These are phyloP conservation scores for Aspergillus texensis DNA, from an alignment of 2,329 filamentous ascomycete genomes.

Conservation along the genomic window DNA sequence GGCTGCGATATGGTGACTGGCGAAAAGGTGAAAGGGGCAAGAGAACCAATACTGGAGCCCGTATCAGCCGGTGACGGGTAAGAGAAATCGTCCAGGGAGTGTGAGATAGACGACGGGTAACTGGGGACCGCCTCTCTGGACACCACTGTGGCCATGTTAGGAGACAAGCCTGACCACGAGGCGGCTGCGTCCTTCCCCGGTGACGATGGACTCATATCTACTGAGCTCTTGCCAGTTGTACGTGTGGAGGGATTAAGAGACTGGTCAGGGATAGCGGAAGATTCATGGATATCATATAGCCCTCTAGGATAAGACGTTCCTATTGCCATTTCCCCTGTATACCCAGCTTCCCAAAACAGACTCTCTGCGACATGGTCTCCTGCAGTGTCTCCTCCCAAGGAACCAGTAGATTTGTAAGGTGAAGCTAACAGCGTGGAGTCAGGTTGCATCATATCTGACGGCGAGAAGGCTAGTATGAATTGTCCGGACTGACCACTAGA, in stretches of 20 bases:
- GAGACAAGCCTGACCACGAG: conserved; percentile 27
- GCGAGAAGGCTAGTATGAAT: conserved; percentile 19
- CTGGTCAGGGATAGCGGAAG: conserved; percentile 22
- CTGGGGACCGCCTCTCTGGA: conserved; percentile 21
- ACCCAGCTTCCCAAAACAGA: conserved; percentile 19
- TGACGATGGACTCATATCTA: conserved; percentile 24
- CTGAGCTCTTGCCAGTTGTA: conserved; percentile 22
- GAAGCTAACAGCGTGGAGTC: conserved; percentile 8
- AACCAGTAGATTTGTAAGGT: conserved; percentile 7
- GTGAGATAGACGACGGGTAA: conserved; percentile 21
- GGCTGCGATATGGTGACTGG: conserved; percentile 36
- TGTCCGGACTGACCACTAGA: conserved; percentile 26
- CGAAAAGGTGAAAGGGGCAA: conserved; percentile 34
- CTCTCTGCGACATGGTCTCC: conserved; percentile 11
- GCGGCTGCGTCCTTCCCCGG: conserved; percentile 19
- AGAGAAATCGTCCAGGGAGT: conserved; percentile 19
- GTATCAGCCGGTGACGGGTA: conserved; percentile 28
- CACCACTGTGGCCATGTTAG: conserved; percentile 11
- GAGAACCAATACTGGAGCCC: conserved; percentile 27
- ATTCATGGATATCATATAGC: conserved; percentile 25
- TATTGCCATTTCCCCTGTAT: conserved; percentile 16
- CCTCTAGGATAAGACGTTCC: conserved; percentile 24
- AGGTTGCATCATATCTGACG: conserved; percentile 11
- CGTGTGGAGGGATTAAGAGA: conserved; percentile 18
- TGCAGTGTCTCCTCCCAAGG: conserved; percentile 9